Percentiles rank a stretch among this genome's conserved stretches.
These are phyloP conservation scores for Colletotrichum sojae DNA, from an alignment of 2,329 filamentous ascomycete genomes.

Conservation along the genomic window DNA sequence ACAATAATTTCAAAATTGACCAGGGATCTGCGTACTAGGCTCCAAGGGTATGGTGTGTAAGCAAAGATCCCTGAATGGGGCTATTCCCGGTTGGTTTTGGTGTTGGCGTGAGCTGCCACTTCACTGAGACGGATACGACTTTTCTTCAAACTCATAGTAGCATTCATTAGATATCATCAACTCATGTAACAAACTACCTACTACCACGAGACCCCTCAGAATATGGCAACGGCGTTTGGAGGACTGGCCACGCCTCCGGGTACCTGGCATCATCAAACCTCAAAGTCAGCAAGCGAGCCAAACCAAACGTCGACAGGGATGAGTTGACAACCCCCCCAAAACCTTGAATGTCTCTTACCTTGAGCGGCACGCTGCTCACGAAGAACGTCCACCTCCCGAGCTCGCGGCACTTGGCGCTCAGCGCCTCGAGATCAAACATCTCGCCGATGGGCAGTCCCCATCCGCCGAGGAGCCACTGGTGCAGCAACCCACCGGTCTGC, in stretches of 20 bases:
- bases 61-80: background rate
- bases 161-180: background rate
- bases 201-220: slow-evolving; percentile 27
- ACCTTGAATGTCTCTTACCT: slow-evolving; percentile 39
- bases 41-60: background rate
- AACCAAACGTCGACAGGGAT: background rate
- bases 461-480: slow-evolving; percentile 61
- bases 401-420: slow-evolving; percentile 52
- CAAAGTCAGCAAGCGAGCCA: background rate
- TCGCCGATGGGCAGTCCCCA: slow-evolving; percentile 68
- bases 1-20: slow-evolving; percentile 1
- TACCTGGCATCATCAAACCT: slow-evolving; percentile 44
- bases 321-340: no score
- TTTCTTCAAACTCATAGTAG: no score
- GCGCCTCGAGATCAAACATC: slow-evolving; percentile 60
- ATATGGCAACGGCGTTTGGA: slow-evolving; percentile 56
- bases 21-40: slow-evolving; percentile 14
- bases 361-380: slow-evolving; percentile 55
- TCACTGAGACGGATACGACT: no score
- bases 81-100: background rate
- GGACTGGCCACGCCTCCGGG: slow-evolving; percentile 55
- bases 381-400: slow-evolving; percentile 56
- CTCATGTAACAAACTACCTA: background rate
- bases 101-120: no score
- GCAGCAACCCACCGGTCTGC: slow-evolving; percentile 43